Evolutionary conservation across 495 filamentous ascomycete species (phyloP).

Genomic region (Penicillium mononematosum): DNA sequence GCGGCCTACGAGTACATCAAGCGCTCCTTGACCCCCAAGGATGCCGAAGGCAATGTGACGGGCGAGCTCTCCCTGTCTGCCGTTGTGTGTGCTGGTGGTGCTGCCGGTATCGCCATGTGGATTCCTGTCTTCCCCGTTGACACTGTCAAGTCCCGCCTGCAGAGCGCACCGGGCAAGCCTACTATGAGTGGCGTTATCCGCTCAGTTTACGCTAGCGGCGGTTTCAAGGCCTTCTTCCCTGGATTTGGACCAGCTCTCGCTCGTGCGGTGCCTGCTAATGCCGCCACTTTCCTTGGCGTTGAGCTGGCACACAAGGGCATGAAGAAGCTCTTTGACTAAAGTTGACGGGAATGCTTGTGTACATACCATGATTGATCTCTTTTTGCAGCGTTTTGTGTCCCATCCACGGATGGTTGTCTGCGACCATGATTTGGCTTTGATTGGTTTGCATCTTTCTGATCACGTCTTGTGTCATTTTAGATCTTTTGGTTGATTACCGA

Average conservation of each 20-base stretch:
- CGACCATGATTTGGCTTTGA: background rate
- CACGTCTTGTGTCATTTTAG: constrained; percentile 1
- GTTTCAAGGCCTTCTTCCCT: constrained; percentile 94
- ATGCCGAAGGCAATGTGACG: constrained; percentile 68
- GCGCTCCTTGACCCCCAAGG: constrained; percentile 78
- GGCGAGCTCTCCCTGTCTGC: constrained; percentile 73
- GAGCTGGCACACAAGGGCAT: constrained; percentile 80
- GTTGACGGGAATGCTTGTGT: constrained; percentile 7
- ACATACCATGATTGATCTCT: constrained; percentile 17
- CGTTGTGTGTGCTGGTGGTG: constrained; percentile 82
- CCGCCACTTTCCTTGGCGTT: constrained; percentile 72
- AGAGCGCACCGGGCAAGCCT: constrained; percentile 85
- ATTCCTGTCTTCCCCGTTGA: constrained; percentile 97
- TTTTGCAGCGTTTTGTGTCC: constrained; percentile 19
- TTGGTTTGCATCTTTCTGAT: constrained; percentile 7
- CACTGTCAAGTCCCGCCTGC: constrained; percentile 90
- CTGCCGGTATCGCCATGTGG: constrained; percentile 97
- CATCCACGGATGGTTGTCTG: constrained; percentile 9
- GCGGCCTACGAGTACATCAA: constrained; percentile 96
- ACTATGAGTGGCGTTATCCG: constrained; percentile 78
- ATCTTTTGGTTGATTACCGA: constrained; percentile 1
- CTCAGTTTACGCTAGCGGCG: constrained; percentile 74
- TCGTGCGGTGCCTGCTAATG: constrained; percentile 93
- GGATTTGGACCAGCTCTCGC: constrained; percentile 91
- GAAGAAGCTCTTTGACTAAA: constrained; percentile 63